phyloP scores from a whole-genome alignment of 306 rosid species.

The Citrullus amarus region DNA sequence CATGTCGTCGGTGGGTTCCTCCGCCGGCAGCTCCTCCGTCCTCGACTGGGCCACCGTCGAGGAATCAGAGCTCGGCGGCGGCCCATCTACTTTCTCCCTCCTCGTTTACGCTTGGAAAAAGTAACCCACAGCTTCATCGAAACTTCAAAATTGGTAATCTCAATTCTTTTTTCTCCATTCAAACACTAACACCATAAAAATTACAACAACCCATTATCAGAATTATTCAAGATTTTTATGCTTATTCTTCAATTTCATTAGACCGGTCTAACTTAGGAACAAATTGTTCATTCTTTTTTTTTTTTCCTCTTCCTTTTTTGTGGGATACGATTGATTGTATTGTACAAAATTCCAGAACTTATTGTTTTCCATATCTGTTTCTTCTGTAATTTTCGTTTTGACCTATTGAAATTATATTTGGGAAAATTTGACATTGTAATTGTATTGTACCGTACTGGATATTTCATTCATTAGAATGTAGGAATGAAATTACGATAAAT shows the following conservation, averaged over 20 bases:
- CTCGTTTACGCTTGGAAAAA: constrained; percentile 79
- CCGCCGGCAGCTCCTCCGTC: constrained; percentile 62
- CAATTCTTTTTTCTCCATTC: neutral
- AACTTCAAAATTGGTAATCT: neutral
- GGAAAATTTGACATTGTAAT: neutral
- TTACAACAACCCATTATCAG: neutral
- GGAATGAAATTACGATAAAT: neutral
- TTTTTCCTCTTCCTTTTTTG: neutral
- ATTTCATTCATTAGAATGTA: neutral
- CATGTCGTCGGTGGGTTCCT: constrained; percentile 64
- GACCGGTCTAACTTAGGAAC: neutral
- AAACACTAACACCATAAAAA: neutral
- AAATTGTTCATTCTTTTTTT: neutral
- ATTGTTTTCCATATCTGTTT: neutral
- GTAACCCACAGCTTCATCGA: neutral
- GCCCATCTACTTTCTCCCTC: constrained; percentile 64
- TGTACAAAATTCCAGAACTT: neutral
- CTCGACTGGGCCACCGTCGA: constrained; percentile 85
- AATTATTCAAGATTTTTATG: neutral
- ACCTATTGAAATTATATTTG: neutral
- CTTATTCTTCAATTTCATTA: neutral
- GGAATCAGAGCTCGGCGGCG: constrained; percentile 51
- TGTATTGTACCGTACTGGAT: no score
- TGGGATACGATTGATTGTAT: neutral
- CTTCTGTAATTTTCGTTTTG: neutral